A percentile compares a stretch with the other conserved stretches of the same genome.
Evolutionary conservation across 108 stramenopile species (phyloP).

Genomic region (Fragilaria crotonensis): DNA sequence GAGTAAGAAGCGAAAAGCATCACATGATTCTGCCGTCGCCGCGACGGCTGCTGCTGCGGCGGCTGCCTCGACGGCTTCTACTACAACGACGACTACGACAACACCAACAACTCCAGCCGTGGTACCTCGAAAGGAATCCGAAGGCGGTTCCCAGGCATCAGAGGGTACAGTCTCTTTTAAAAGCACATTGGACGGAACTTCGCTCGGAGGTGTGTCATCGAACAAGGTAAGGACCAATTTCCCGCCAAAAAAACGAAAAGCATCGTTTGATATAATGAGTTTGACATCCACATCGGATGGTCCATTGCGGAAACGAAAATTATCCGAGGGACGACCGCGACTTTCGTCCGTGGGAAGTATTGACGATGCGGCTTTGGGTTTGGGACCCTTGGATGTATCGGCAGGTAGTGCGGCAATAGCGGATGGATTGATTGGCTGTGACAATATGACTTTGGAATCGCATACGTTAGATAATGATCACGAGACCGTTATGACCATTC

Average conservation of each 20-base stretch:
- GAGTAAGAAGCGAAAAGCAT: constrained; percentile 15
- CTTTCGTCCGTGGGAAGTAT: not conserved
- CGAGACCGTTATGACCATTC: not conserved
- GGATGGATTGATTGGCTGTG: not conserved
- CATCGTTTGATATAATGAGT: not conserved
- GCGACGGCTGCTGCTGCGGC: not conserved
- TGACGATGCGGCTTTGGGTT: not conserved
- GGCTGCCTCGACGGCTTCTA: not conserved
- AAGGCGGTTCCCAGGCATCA: too few relatives aligned
- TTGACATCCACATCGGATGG: not conserved
- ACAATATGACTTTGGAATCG: too few relatives aligned
- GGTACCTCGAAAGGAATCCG: too few relatives aligned
- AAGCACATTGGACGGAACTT: too few relatives aligned
- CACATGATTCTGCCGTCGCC: constrained; percentile 8
- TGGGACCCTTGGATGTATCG: not conserved
- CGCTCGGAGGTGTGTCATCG: too few relatives aligned
- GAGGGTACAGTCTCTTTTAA: too few relatives aligned
- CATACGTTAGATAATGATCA: not conserved
- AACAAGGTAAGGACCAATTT: too few relatives aligned
- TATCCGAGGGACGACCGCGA: not conserved
- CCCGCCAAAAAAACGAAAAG: not conserved
- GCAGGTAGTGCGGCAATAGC: not conserved
- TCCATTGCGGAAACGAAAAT: not conserved
- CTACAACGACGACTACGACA: not conserved
- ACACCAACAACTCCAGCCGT: too few relatives aligned